phyloP scores from a whole-genome alignment of 2,329 filamentous ascomycete species.

The Zymoseptoria ardabiliae region DNA sequence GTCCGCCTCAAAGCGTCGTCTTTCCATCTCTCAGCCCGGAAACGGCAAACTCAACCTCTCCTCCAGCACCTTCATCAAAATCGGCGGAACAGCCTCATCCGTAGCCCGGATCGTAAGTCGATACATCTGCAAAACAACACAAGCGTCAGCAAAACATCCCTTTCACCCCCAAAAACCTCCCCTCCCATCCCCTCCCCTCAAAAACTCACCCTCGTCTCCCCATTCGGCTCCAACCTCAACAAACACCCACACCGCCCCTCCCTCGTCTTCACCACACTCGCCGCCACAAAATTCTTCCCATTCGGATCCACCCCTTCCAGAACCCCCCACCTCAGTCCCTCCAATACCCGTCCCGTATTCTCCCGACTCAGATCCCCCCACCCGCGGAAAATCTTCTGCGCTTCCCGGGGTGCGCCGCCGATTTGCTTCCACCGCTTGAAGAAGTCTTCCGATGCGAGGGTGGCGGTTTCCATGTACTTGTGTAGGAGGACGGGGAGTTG shows the following conservation, averaged over 20 bases:
- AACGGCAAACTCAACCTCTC: slow-evolving; percentile 58
- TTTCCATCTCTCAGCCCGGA: slow-evolving; percentile 4
- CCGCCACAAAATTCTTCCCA: slow-evolving; percentile 85
- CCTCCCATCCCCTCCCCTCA: too few relatives aligned
- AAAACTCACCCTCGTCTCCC: slow-evolving; percentile 72
- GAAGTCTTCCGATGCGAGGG: slow-evolving; percentile 83
- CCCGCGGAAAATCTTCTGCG: slow-evolving; percentile 72
- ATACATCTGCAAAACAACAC: slow-evolving; percentile 62
- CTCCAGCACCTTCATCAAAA: slow-evolving; percentile 81
- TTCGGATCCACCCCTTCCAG: slow-evolving; percentile 85
- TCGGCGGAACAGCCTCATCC: slow-evolving; percentile 75
- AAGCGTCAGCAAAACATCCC: slow-evolving; percentile 13
- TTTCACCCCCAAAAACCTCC: neutral
- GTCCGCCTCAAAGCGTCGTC: neutral
- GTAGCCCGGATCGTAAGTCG: slow-evolving; percentile 90
- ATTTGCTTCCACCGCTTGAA: slow-evolving; percentile 99
- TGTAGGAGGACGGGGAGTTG: slow-evolving; percentile 83
- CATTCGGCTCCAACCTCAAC: slow-evolving; percentile 90
- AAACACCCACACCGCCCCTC: slow-evolving; percentile 91
- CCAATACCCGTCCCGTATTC: slow-evolving; percentile 65
- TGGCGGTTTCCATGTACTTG: slow-evolving; percentile 93
- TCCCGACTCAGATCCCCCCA: slow-evolving; percentile 58
- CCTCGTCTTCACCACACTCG: slow-evolving; percentile 76
- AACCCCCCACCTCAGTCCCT: slow-evolving; percentile 85
- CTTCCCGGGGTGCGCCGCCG: slow-evolving; percentile 76